phyloP scores from a whole-genome alignment of 495 filamentous ascomycete species.

The Oleoguttula mirabilis region DNA sequence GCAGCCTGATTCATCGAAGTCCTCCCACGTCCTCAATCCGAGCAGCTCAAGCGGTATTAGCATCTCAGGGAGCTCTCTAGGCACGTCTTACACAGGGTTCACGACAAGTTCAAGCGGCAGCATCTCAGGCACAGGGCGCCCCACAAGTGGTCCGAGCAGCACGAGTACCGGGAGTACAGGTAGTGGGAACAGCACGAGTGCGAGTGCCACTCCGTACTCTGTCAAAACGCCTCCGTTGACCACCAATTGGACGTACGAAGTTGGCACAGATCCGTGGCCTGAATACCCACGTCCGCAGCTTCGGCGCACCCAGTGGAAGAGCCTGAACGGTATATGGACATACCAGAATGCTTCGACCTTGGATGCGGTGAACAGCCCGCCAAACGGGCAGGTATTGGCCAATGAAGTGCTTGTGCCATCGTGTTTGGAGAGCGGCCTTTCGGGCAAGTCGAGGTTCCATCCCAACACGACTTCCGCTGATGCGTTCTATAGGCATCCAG shows the following conservation, averaged over 20 bases:
- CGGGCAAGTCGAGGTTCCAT: constrained; percentile 19
- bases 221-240: constrained; percentile 37
- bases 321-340: constrained; percentile 56
- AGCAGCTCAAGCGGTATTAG: too few species aligned
- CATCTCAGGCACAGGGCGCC: too few species aligned
- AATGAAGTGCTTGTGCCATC: constrained; percentile 50
- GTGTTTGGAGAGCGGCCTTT: constrained; percentile 48
- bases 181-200: too few species aligned
- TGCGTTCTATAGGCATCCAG: constrained; percentile 38
- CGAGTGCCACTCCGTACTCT: too few species aligned
- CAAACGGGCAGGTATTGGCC: constrained; percentile 31
- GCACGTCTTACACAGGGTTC: too few species aligned
- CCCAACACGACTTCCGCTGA: not conserved
- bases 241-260: constrained; percentile 50
- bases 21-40: too few species aligned
- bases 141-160: too few species aligned
- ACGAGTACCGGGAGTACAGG: too few species aligned
- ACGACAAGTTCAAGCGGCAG: too few species aligned
- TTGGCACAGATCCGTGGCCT: constrained; percentile 52
- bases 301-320: constrained; percentile 46
- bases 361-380: constrained; percentile 33
- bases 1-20: too few species aligned
- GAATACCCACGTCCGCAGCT: constrained; percentile 55
- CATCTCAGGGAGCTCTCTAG: too few species aligned
- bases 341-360: constrained; percentile 38